Conservation (phyloP, 2,329 filamentous ascomycete species). For the Fusarium metavorans region DNA sequence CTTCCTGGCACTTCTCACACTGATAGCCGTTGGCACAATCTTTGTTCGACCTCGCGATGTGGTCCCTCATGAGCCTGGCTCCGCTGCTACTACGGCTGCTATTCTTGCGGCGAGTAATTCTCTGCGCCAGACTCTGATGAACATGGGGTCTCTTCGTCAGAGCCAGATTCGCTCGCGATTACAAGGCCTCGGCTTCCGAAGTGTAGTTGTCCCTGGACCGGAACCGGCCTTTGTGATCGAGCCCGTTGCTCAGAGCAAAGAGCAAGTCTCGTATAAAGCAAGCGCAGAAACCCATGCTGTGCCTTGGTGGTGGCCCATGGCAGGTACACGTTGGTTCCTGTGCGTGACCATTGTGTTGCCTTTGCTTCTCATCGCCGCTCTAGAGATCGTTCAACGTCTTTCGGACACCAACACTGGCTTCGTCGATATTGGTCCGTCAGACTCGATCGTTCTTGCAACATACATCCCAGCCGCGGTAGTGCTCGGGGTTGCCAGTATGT, state of each 20-base stretch:
- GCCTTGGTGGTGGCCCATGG: constrained; percentile 39
- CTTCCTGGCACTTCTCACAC: constrained; percentile 20
- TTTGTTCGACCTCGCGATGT: constrained; percentile 26
- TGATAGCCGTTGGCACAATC: constrained; percentile 25
- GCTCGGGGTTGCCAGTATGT: constrained; percentile 37
- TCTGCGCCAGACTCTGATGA: constrained; percentile 18
- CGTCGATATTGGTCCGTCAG: constrained; percentile 19
- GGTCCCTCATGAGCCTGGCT: constrained; percentile 25
- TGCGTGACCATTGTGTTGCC: constrained; percentile 41
- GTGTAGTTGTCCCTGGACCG: constrained; percentile 5
- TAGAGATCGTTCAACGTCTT: constrained; percentile 40
- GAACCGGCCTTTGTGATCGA: constrained; percentile 22
- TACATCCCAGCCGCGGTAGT: constrained; percentile 43
- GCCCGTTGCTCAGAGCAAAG: constrained; percentile 18
- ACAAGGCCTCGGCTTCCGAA: constrained; percentile 20
- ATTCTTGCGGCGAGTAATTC: constrained; percentile 25
- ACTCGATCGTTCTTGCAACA: constrained; percentile 43
- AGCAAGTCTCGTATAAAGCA: background rate
- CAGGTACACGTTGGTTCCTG: constrained; percentile 40
- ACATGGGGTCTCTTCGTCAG: constrained; percentile 13
- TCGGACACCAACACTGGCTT: constrained; percentile 45
- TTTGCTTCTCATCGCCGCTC: constrained; percentile 29
- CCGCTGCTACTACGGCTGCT: constrained; percentile 21
- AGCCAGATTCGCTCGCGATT: constrained; percentile 28
- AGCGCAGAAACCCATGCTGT: constrained; percentile 7